Evolutionary conservation across 495 filamentous ascomycete species (phyloP).

Genomic region (Zalerion maritima): DNA sequence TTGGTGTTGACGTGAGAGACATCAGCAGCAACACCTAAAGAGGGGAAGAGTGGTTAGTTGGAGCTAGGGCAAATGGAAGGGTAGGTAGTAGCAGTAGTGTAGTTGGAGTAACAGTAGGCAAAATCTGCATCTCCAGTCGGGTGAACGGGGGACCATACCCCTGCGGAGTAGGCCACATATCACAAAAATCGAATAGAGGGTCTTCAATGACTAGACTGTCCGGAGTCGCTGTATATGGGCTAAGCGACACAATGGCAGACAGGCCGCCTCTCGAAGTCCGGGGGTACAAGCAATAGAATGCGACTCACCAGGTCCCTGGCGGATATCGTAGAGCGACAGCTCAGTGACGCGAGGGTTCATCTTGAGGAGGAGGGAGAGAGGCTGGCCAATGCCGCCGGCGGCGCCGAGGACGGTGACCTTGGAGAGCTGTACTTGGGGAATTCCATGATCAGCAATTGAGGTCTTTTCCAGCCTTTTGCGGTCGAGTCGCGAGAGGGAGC

Average conservation of each 20-base stretch:
- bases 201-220: too few relatives aligned
- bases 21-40: slow-evolving; percentile 87
- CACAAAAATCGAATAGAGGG: too few relatives aligned
- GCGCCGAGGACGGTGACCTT: slow-evolving; percentile 96
- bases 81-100: too few relatives aligned
- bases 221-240: neutral
- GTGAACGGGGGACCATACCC: too few relatives aligned
- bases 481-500: slow-evolving; percentile 1
- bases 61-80: too few relatives aligned
- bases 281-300: slow-evolving; percentile 1
- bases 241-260: slow-evolving; percentile 7
- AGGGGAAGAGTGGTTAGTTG: slow-evolving; percentile 7
- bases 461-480: neutral
- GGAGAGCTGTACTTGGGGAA: slow-evolving; percentile 48
- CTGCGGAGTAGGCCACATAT: too few relatives aligned
- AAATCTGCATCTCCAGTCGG: too few relatives aligned
- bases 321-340: slow-evolving; percentile 95
- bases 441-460: slow-evolving; percentile 20
- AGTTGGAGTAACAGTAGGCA: too few relatives aligned
- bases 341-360: slow-evolving; percentile 84
- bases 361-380: slow-evolving; percentile 92
- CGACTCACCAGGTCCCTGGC: slow-evolving; percentile 71
- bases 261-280: neutral
- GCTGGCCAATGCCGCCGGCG: slow-evolving; percentile 95
- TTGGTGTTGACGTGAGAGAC: slow-evolving; percentile 98